Conservation (phyloP, 768 basidiomycete genomes). For the Kwoniella sp. region DNA sequence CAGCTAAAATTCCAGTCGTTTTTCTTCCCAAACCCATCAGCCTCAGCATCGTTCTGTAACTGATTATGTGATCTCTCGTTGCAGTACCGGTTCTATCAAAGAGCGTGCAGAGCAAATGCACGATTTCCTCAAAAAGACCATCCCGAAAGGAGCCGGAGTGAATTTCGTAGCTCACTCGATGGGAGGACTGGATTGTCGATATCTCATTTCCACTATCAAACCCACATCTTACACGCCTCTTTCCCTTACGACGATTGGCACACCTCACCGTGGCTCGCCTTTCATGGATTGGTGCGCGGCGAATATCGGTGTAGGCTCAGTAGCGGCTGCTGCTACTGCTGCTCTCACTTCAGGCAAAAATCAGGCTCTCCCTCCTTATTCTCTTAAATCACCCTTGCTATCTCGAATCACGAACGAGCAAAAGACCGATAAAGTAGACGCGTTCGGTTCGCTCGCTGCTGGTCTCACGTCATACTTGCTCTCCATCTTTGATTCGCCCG, state of each 20-base stretch:
- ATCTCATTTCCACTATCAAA: conserved; percentile 82
- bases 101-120: conserved; percentile 78
- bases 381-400: conserved; percentile 59
- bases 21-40: too few relatives aligned
- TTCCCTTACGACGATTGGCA: conserved; percentile 83
- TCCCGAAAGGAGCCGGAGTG: conserved; percentile 69
- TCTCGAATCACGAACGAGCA: conserved; percentile 40
- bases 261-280: conserved; percentile 92
- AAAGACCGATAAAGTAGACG: conserved; percentile 27
- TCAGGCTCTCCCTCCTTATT: conserved; percentile 56
- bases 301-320: conserved; percentile 81
- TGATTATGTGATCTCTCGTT: too few relatives aligned
- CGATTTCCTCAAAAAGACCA: conserved; percentile 66
- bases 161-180: conserved; percentile 97
- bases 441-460: conserved; percentile 68
- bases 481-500: conserved; percentile 89
- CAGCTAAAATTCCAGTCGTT: neutral
- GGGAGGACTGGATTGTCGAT: conserved; percentile 94
- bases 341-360: conserved; percentile 38
- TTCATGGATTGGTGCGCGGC: conserved; percentile 99
- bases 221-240: conserved; percentile 81
- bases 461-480: conserved; percentile 85
- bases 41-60: too few relatives aligned
- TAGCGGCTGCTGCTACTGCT: conserved; percentile 37
- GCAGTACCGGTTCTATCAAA: conserved; percentile 82